These are phyloP conservation scores for Macaranga tanarius DNA, from an alignment of 441 rosid genomes.

Conservation along the genomic window DNA sequence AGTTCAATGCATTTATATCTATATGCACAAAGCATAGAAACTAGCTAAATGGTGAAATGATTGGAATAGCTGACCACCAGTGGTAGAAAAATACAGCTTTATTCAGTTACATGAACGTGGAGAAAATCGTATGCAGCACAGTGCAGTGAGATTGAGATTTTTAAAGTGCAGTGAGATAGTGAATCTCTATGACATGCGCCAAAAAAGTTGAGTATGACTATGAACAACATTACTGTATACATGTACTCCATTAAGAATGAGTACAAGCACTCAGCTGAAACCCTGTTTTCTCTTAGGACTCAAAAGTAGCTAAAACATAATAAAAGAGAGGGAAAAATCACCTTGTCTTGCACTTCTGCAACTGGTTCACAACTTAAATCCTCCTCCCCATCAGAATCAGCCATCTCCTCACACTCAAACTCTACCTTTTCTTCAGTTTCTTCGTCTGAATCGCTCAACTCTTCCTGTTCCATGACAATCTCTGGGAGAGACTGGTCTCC, in stretches of 20 bases:
- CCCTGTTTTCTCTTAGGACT: not conserved
- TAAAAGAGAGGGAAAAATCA: conserved; percentile 25
- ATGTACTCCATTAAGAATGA: not conserved
- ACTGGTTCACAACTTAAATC: conserved; percentile 51
- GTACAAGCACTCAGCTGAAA: not conserved
- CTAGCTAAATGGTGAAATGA: too few relatives aligned
- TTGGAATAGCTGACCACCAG: too few relatives aligned
- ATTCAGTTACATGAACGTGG: too few relatives aligned
- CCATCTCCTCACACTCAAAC: conserved; percentile 98
- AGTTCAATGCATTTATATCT: too few relatives aligned
- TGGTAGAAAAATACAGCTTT: too few relatives aligned
- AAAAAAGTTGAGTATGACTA: not conserved
- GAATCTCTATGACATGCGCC: not conserved
- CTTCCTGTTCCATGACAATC: conserved; percentile 98
- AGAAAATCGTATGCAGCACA: not conserved
- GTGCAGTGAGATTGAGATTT: not conserved
- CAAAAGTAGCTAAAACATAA: conserved; percentile 15
- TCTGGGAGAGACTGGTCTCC: conserved; percentile 64
- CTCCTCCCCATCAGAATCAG: conserved; percentile 93
- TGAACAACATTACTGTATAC: not conserved
- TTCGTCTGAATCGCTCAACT: conserved; percentile 95
- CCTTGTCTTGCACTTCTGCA: conserved; percentile 56
- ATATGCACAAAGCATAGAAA: too few relatives aligned
- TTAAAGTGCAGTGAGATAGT: not conserved
- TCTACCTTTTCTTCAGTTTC: conserved; percentile 88